A percentile compares a stretch with the other conserved stretches of the same genome.
These are phyloP conservation scores for Pseudovirgaria hyperparasitica DNA, from an alignment of 2,329 filamentous ascomycete species.

Conservation along the genomic window DNA sequence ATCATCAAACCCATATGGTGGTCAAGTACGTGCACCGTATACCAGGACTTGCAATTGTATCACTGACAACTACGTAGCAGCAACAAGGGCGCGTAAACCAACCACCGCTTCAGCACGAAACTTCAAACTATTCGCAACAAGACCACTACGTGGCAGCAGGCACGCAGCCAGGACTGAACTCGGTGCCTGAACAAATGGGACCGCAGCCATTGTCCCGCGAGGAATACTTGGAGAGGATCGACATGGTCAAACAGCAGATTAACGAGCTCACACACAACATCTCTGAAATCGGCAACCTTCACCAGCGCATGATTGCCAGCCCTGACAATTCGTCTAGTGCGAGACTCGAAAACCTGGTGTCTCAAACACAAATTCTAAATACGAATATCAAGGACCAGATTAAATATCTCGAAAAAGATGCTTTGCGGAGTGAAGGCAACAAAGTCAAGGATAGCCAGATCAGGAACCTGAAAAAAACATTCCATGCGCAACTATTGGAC, in stretches of 20 bases:
- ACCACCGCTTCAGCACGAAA: constrained; percentile 18
- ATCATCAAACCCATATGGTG: constrained; percentile 15
- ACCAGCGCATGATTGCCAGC: constrained; percentile 58
- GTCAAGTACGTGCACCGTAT: not conserved
- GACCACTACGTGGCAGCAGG: constrained; percentile 20
- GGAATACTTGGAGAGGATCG: constrained; percentile 57
- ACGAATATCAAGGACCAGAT: constrained; percentile 68
- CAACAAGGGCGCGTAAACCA: constrained; percentile 14
- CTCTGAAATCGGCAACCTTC: constrained; percentile 52
- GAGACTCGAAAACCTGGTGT: constrained; percentile 54
- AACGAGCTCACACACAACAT: constrained; percentile 53
- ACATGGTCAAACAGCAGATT: constrained; percentile 55
- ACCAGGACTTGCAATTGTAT: constrained; percentile 5
- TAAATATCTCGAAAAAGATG: constrained; percentile 60
- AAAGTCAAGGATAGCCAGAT: constrained; percentile 58
- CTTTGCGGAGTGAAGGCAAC: constrained; percentile 50
- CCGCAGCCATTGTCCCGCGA: constrained; percentile 42
- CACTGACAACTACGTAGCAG: constrained; percentile 10
- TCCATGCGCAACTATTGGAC: constrained; percentile 57
- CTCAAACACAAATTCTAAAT: constrained; percentile 60
- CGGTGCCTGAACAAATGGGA: constrained; percentile 44
- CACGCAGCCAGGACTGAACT: constrained; percentile 17
- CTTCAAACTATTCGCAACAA: constrained; percentile 25
- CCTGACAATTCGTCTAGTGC: constrained; percentile 40
- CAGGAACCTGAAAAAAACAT: constrained; percentile 55